Conservation (phyloP, 225 moss, liverwort and hornwort species). For the Polytrichum formosum region DNA sequence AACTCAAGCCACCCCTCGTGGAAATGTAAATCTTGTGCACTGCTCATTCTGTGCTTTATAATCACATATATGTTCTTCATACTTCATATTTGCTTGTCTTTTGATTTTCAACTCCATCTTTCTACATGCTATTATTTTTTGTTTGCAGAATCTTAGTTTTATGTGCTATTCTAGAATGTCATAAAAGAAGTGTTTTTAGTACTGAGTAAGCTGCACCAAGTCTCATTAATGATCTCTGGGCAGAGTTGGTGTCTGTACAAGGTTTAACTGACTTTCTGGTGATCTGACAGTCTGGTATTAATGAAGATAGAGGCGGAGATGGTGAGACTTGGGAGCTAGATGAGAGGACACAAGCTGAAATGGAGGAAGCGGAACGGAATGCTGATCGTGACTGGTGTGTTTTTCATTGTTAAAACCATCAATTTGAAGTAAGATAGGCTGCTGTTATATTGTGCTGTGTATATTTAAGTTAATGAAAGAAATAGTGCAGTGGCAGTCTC, state of each 20-base stretch:
- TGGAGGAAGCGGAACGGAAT: constrained; percentile 90
- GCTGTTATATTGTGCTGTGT: too few species aligned
- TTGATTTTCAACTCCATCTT: background rate
- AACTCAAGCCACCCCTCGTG: constrained; percentile 51
- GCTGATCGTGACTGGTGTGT: constrained; percentile 74
- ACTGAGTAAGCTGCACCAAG: too few species aligned
- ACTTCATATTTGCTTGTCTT: constrained; percentile 2
- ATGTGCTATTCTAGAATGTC: background rate
- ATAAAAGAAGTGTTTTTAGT: background rate
- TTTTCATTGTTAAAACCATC: background rate
- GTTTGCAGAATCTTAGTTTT: too few species aligned
- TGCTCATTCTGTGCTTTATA: background rate
- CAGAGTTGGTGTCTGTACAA: too few species aligned
- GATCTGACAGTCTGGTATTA: constrained; percentile 16
- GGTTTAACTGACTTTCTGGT: too few species aligned
- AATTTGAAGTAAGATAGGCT: too few species aligned
- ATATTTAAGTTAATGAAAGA: too few species aligned
- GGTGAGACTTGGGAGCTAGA: constrained; percentile 65
- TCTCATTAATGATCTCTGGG: too few species aligned
- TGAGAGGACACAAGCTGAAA: constrained; percentile 72
- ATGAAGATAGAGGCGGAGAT: constrained; percentile 37
- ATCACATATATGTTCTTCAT: background rate
- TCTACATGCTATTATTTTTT: constrained; percentile 1
- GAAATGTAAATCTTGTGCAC: constrained; percentile 51
- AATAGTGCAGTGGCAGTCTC: background rate